Base-by-base conservation (phyloP, 2,329 filamentous ascomycete species). In the Aspergillus aculeatus region DNA sequence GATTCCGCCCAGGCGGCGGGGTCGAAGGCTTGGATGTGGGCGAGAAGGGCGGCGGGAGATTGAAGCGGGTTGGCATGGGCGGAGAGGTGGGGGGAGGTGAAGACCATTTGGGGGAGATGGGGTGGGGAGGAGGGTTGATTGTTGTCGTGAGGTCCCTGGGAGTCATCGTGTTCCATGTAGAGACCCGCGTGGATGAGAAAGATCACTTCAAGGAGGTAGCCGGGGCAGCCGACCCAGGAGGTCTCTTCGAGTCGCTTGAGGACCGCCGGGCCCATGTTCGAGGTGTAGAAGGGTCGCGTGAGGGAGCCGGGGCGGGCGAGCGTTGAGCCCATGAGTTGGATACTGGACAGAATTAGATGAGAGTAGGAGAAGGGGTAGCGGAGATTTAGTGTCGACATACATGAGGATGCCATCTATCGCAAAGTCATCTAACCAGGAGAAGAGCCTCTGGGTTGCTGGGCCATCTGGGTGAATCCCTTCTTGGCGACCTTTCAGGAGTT, bases 261-360 rank as follows among this genome's bases (percentile, higher is more conserved):
- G 29, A 73, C 69, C 6, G 69, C 65, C 12, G 74, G 68, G 12
- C 71, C 73, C 71, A 75, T 76, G 31, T 68, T 62, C 11, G 72
- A 68, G 54, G 72, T 71, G 58, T 75, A 77, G 57, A 77, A 75
- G 4, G 75, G 75, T 49, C 69, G 73, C 1, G 75, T 74, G 24
- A 77, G 72, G 16, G 71, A 71, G 14, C 75, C 75, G 5, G 75
- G 75, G 26, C 74, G 71, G 11, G 75, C 73, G 31, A 78, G 73
- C 1, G 75, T 78, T 7, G 75, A 76, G 21, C 75, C 75, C 75
- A 78, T 78, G 24, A 78, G 75, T 59, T 78, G 74, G 60, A 77
- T 74, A 54, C 74, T 75, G 50, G 38, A 35, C 21, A 29, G 26
- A 9, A 2, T 41, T 11, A 21, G 24, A 10, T 19, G 23, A 41